These are phyloP conservation scores for Leccinum boreale DNA, from an alignment of 768 basidiomycete species.

Conservation along the genomic window DNA sequence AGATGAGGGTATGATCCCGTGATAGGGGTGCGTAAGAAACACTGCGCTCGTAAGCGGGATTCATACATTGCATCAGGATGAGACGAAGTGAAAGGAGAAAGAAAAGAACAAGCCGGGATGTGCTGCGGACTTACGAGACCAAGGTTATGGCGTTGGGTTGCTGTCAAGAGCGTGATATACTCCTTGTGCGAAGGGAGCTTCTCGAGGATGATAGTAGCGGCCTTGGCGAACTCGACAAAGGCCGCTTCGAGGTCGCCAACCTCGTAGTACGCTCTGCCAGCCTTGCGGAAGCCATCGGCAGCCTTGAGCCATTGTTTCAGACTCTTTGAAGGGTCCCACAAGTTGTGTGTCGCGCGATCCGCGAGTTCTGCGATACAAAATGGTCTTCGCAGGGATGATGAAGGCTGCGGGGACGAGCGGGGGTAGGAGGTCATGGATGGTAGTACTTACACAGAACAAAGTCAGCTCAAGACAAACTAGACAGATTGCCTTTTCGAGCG, in stretches of 20 bases:
- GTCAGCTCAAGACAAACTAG: neutral
- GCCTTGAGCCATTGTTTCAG: constrained; percentile 66
- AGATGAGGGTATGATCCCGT: neutral
- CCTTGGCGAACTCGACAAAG: constrained; percentile 68
- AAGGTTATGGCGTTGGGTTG: constrained; percentile 63
- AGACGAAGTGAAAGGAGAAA: neutral
- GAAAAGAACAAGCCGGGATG: neutral
- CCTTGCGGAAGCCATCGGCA: constrained; percentile 60
- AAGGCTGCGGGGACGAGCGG: constrained; percentile 15
- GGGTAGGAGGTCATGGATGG: constrained; percentile 20
- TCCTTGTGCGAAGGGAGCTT: constrained; percentile 72
- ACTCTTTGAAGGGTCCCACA: constrained; percentile 55
- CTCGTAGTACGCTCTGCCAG: constrained; percentile 45
- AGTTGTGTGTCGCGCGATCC: constrained; percentile 49
- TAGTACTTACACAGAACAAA: constrained; percentile 4
- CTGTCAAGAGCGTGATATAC: constrained; percentile 52
- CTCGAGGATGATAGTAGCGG: constrained; percentile 77
- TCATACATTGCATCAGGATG: constrained; percentile 4
- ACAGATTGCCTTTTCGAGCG: constrained; percentile 21
- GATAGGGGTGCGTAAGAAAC: neutral
- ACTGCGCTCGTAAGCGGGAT: neutral
- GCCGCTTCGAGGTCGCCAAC: constrained; percentile 64
- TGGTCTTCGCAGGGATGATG: constrained; percentile 38
- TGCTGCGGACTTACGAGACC: constrained; percentile 54
- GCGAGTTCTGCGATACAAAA: constrained; percentile 66